These are phyloP conservation scores for Blastomyces emzantsi DNA, from an alignment of 2,329 filamentous ascomycete genomes.

Conservation along the genomic window DNA sequence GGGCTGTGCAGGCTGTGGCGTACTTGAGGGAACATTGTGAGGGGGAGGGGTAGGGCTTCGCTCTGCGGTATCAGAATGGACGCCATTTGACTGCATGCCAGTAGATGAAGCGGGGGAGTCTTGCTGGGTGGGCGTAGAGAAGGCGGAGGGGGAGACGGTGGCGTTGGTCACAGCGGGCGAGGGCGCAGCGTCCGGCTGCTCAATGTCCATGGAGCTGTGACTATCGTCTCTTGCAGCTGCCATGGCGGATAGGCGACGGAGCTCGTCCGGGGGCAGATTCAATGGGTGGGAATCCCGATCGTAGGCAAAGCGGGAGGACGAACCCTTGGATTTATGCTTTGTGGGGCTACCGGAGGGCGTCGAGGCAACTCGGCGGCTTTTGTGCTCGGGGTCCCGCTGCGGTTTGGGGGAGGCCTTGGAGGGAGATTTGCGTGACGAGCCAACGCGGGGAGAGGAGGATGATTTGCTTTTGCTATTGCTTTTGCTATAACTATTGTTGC, in stretches of 20 bases:
- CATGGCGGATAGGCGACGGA: conserved; percentile 61
- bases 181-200: conserved; percentile 50
- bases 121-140: conserved; percentile 27
- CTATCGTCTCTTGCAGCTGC: conserved; percentile 39
- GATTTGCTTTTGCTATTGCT: conserved; percentile 15
- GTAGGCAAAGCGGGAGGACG: conserved; percentile 27
- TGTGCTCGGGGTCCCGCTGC: conserved; percentile 18
- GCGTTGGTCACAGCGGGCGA: conserved; percentile 14
- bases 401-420: conserved; percentile 18
- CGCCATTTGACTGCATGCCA: conserved; percentile 28
- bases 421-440: conserved; percentile 14
- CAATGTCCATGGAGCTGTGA: conserved; percentile 66
- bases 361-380: conserved; percentile 24
- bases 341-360: conserved; percentile 11
- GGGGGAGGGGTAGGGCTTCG: conserved; percentile 41
- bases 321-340: conserved; percentile 4
- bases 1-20: conserved; percentile 36
- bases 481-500: background rate
- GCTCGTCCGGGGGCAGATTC: conserved; percentile 82
- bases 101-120: conserved; percentile 19
- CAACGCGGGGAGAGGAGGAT: conserved; percentile 8
- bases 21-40: conserved; percentile 40
- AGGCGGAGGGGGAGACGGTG: conserved; percentile 25
- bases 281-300: conserved; percentile 66
- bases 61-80: conserved; percentile 25